A percentile compares a stretch with the other conserved stretches of the same genome.
Conservation (phyloP, 495 filamentous ascomycete genomes). For the Penicillium daleae region DNA sequence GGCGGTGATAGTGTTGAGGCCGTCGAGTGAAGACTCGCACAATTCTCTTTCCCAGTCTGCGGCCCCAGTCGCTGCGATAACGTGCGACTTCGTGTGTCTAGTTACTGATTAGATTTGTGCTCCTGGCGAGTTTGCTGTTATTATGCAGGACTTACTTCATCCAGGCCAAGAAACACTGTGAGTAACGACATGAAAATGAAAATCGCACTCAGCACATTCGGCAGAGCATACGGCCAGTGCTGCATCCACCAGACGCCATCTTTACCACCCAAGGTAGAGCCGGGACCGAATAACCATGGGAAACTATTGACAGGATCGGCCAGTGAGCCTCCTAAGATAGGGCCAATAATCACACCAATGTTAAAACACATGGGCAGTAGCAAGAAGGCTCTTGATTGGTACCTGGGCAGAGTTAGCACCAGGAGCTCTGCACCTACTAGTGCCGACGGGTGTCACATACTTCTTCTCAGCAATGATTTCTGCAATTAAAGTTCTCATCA, state of each 20-base stretch:
- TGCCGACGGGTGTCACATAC: slow-evolving; percentile 26
- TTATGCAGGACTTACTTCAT: slow-evolving; percentile 55
- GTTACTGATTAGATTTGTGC: neutral
- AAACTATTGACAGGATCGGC: slow-evolving; percentile 71
- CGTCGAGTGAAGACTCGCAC: slow-evolving; percentile 35
- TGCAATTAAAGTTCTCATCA: slow-evolving; percentile 80
- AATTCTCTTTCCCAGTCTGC: slow-evolving; percentile 50
- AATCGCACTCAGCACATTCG: slow-evolving; percentile 61
- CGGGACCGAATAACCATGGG: slow-evolving; percentile 67
- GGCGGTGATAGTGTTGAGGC: slow-evolving; percentile 34
- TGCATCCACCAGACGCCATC: slow-evolving; percentile 63
- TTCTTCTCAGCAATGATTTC: slow-evolving; percentile 76
- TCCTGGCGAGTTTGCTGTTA: no score
- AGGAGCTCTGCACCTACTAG: neutral
- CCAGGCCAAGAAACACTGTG: slow-evolving; percentile 59
- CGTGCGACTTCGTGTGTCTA: slow-evolving; percentile 55
- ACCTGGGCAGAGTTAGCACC: slow-evolving; percentile 40
- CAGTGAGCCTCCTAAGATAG: slow-evolving; percentile 66
- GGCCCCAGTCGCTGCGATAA: slow-evolving; percentile 54
- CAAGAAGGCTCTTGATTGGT: slow-evolving; percentile 75
- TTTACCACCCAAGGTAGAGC: slow-evolving; percentile 52
- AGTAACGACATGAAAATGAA: slow-evolving; percentile 55
- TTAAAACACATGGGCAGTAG: slow-evolving; percentile 84
- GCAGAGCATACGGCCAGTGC: slow-evolving; percentile 64
- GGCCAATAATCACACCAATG: slow-evolving; percentile 69